Evolutionary conservation across 2,329 filamentous ascomycete genomes (phyloP), one percentile per base, ranked within the genome.

Genomic region (Coniosporium tulheliwenetii): DNA sequence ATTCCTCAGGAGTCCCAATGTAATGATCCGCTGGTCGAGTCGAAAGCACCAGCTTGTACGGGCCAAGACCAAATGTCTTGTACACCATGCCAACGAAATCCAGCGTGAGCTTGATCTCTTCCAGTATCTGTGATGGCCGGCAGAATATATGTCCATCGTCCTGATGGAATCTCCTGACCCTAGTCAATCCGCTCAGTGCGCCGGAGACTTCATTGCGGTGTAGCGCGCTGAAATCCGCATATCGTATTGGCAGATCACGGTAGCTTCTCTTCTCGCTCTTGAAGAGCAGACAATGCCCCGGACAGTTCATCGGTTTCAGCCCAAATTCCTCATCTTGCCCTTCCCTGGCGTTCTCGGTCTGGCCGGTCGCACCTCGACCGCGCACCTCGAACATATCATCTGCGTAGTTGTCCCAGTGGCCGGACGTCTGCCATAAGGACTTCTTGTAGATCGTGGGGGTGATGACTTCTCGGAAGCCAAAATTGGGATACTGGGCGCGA

Each of bases 131-230:
- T 5, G 34, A 29, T 13, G 8, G 2, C 8, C 8, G 15, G 64
- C 87, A 95, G 71, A 98, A 94, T 50, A 95, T 91, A 59, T 98
- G 91, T 2, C 83, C 84, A 59, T 98, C 91, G 53, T 98, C 91
- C 64, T 96, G 89, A 58, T 91, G 82, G 69, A 98, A 96, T 50
- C 87, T 78, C 38, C 91, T 79, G 8, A 96, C 89, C 59, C 91
- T 78, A 2, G 91, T 96, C 47, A 98, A 70, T 30, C 91, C 91
- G 37, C 79, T 84, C 36, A 98, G 70, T 3, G 91, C 89, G 41
- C 91, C 91, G 2, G 86, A 95, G 30, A 87, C 79, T 63, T 98
- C 91, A 58, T 98, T 96, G 43, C 91, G 76, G 65, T 98, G 91
- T 40, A 98, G 70, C 19, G 93, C 84, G 60, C 89, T 87, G 61